Evolutionary conservation across 116 monocot species (phyloP).

Genomic region (Dioscorea cayenensis): DNA sequence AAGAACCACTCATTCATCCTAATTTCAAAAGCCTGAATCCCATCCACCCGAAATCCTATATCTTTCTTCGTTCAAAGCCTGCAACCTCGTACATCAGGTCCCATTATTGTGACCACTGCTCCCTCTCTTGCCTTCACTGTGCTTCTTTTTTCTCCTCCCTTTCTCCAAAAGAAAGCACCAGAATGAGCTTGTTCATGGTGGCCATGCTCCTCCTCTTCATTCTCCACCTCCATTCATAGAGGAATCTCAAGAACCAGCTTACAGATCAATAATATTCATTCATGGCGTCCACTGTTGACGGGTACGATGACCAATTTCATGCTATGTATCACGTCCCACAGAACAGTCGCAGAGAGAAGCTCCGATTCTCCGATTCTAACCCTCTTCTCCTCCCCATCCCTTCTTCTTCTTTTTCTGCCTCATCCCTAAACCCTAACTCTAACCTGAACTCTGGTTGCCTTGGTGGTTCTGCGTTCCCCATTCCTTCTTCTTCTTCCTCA

Average conservation of each 20-base stretch:
- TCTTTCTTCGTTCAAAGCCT: too few species aligned
- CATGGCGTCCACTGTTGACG: not conserved
- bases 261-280: not conserved
- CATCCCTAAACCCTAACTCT: too few species aligned
- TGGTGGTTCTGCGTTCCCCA: too few species aligned
- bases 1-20: not conserved
- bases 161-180: not conserved
- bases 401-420: too few species aligned
- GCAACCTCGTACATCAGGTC: too few species aligned
- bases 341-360: slow-evolving; percentile 77
- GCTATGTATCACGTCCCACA: slow-evolving; percentile 66
- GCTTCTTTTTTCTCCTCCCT: not conserved
- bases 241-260: not conserved
- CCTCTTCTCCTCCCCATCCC: not conserved
- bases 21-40: not conserved
- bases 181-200: not conserved
- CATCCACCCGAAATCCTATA: not conserved
- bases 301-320: not conserved
- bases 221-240: not conserved
- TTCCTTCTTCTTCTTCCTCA: slow-evolving; percentile 8
- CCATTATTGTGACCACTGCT: not conserved
- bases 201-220: not conserved
- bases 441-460: too few species aligned
- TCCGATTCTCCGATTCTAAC: slow-evolving; percentile 30
- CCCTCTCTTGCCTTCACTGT: not conserved